phyloP scores from a whole-genome alignment of 1,284 basidiomycete genomes.

The Sparassis latifolia region DNA sequence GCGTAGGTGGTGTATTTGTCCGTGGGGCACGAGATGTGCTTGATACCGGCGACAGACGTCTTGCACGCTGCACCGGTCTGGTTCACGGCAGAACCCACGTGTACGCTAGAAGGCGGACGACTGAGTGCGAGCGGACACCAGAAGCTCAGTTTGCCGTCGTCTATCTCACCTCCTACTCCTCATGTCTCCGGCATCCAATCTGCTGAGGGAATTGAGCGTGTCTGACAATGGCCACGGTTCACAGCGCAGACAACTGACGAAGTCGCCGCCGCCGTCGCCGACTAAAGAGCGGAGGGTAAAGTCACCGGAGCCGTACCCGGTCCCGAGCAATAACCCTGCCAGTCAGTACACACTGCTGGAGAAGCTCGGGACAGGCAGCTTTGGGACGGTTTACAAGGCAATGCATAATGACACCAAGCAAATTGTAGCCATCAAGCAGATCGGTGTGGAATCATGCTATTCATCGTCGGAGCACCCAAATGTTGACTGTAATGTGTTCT shows the following conservation, averaged over 20 bases:
- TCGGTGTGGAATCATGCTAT: slow-evolving; percentile 49
- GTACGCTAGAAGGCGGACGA: slow-evolving; percentile 8
- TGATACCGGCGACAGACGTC: too few relatives aligned
- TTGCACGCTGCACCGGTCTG: too few relatives aligned
- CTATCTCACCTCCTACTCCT: slow-evolving; percentile 7
- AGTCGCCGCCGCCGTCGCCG: slow-evolving; percentile 45
- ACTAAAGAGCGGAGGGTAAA: slow-evolving; percentile 31
- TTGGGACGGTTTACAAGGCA: slow-evolving; percentile 95
- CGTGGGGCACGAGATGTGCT: too few relatives aligned
- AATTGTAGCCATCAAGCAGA: slow-evolving; percentile 97
- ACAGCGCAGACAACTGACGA: slow-evolving; percentile 39
- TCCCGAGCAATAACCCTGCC: slow-evolving; percentile 73
- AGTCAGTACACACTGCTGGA: slow-evolving; percentile 90
- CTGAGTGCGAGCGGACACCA: slow-evolving; percentile 2
- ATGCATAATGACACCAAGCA: slow-evolving; percentile 91
- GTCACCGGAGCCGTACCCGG: slow-evolving; percentile 55
- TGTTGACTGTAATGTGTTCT: background rate
- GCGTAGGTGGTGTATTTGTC: too few relatives aligned
- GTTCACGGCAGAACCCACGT: slow-evolving; percentile 14
- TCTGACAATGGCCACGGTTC: slow-evolving; percentile 21
- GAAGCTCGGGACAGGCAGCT: slow-evolving; percentile 96
- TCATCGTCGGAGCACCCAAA: background rate
- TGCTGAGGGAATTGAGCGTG: slow-evolving; percentile 21
- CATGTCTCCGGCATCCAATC: slow-evolving; percentile 8
- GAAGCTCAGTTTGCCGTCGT: background rate